These are phyloP conservation scores for Fusarium proliferatum DNA, from an alignment of 2,329 filamentous ascomycete genomes.

Conservation along the genomic window DNA sequence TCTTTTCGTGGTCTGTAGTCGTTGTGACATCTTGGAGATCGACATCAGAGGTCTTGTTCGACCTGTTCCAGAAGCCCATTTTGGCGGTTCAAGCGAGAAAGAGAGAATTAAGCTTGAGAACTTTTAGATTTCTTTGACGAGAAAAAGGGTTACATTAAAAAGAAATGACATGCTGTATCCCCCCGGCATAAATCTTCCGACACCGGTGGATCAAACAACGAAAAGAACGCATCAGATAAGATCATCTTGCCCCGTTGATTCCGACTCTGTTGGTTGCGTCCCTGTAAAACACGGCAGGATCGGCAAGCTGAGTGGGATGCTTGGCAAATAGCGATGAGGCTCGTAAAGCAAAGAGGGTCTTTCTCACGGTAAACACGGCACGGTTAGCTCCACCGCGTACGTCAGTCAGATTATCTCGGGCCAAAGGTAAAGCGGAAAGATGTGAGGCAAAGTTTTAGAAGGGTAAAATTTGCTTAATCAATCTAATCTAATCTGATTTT, in stretches of 20 bases:
- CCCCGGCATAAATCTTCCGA: background rate
- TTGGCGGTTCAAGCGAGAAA: background rate
- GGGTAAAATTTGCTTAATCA: background rate
- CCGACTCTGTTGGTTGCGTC: conserved; percentile 2
- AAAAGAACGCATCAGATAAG: conserved; percentile 41
- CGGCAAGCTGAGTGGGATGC: conserved; percentile 28
- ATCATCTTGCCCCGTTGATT: conserved; percentile 23
- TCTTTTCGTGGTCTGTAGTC: conserved; percentile 14
- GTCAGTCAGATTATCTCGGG: conserved; percentile 8
- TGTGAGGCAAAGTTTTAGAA: background rate
- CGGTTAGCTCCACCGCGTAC: conserved; percentile 9
- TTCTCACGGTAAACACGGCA: conserved; percentile 22
- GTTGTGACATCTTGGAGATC: conserved; percentile 12
- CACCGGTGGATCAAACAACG: background rate
- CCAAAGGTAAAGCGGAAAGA: background rate
- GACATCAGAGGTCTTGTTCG: background rate
- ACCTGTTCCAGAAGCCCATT: conserved; percentile 10
- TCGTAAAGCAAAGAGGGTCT: background rate
- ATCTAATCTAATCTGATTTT: conserved; percentile 41
- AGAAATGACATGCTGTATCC: background rate
- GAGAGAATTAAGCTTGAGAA: background rate
- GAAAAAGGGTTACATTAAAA: background rate
- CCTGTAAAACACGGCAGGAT: conserved; percentile 18
- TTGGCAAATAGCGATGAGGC: background rate
- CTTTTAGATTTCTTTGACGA: too few relatives aligned